phyloP scores from a whole-genome alignment of 345 rosid species.

The Eucalyptus regnans region DNA sequence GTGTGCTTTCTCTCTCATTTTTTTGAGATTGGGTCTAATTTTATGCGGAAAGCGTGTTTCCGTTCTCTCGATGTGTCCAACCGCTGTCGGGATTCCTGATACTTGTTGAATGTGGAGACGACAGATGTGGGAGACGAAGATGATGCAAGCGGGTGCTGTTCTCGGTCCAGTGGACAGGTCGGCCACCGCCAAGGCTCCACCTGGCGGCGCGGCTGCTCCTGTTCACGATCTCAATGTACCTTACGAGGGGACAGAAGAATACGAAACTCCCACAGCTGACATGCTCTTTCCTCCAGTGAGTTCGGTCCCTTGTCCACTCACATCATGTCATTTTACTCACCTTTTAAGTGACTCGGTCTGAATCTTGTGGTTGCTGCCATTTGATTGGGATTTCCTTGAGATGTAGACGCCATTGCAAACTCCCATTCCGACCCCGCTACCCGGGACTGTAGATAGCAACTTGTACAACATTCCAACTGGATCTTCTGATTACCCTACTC shows the following conservation, averaged over 20 bases:
- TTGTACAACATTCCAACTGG: slow-evolving; percentile 91
- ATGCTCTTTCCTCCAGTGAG: slow-evolving; percentile 89
- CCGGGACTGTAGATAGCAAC: slow-evolving; percentile 58
- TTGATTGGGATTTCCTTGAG: not conserved
- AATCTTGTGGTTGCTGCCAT: not conserved
- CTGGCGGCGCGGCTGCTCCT: slow-evolving; percentile 53
- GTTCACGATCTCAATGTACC: slow-evolving; percentile 97
- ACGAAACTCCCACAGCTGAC: slow-evolving; percentile 96
- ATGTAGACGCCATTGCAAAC: slow-evolving; percentile 86
- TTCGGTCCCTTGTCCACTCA: not conserved
- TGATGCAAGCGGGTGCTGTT: slow-evolving; percentile 84
- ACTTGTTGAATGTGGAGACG: not conserved
- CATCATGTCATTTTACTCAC: not conserved
- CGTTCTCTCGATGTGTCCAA: not conserved
- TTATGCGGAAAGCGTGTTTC: not conserved
- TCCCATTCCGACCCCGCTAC: slow-evolving; percentile 72
- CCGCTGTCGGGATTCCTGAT: not conserved
- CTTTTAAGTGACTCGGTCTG: not conserved
- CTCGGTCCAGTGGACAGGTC: slow-evolving; percentile 68
- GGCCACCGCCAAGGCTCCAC: slow-evolving; percentile 32
- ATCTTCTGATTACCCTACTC: slow-evolving; percentile 76
- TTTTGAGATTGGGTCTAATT: not conserved
- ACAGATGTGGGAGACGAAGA: slow-evolving; percentile 90
- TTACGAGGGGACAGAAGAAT: slow-evolving; percentile 87
- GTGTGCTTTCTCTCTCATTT: not conserved